phyloP scores from a whole-genome alignment of 2,329 filamentous ascomycete species.

The Hymenoscyphus albidus region DNA sequence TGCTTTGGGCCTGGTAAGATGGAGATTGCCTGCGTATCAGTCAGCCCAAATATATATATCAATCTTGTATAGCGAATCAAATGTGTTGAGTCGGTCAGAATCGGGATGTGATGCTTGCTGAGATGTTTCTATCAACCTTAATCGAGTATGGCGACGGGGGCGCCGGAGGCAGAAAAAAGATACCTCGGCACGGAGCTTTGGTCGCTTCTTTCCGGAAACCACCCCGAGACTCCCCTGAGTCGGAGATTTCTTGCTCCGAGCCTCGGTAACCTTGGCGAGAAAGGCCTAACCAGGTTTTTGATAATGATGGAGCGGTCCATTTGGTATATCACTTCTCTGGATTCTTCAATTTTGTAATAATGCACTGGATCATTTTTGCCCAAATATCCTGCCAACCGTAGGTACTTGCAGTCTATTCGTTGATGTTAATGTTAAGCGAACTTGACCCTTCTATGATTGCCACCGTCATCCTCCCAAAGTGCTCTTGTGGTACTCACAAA shows the following conservation, averaged over 20 bases:
- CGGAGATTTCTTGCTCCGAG: not conserved
- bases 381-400: no score
- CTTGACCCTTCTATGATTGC: no score
- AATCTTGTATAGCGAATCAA: not conserved
- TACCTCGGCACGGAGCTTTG: not conserved
- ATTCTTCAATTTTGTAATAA: no score
- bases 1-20: not conserved
- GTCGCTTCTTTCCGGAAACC: no score
- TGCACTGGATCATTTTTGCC: no score
- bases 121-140: not conserved
- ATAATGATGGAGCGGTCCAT: no score
- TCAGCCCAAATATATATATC: conserved; percentile 1
- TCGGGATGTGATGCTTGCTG: not conserved
- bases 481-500: no score
- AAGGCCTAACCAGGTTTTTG: not conserved
- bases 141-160: not conserved
- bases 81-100: not conserved
- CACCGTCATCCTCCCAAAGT: no score
- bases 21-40: not conserved
- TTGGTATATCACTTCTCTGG: no score
- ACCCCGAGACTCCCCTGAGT: not conserved
- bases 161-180: not conserved
- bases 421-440: no score
- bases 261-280: not conserved
- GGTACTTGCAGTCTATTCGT: no score